Evolutionary conservation across 768 basidiomycete genomes (phyloP), one percentile per base, ranked within the genome.

Genomic region (Mycena filopes): DNA sequence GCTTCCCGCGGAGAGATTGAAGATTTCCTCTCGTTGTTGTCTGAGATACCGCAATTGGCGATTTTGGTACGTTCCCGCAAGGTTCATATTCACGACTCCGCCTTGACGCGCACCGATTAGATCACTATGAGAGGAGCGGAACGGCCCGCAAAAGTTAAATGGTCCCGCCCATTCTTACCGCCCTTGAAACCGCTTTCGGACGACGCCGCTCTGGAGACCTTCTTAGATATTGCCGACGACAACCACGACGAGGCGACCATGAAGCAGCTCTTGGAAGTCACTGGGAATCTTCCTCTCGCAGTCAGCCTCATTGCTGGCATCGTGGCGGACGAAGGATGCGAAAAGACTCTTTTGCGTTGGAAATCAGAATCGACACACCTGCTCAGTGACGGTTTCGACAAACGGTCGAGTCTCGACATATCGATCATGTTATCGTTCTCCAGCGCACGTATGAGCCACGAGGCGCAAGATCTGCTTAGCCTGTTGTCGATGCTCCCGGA

Each of bases 91-190:
- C 36, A 36, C 36, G 15, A 4, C 3, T 11, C 15, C 15, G 9
- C 15, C 10, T 36, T 36, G 10, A 9, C 36, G 4, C 36, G 10
- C 10, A 15, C 10, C 10, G 15, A 10, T 36, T 28, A 63, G 62
- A 42, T 63, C 21, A 63, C 62, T 2, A 48, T 63, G 55, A 51
- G 61, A 18, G 61, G 61, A 16, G 61, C 61, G 2, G 61, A 63
- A 33, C 61, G 54, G 16, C 54, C 61, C 6, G 23, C n/a, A 5
- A 54, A 54, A 21, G 21, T 63, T 9, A 43, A 51, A 42, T 63
- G 62, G 62, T 56, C 62, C 7, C 55, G 55, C 1, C 62, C 62
- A 0, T 63, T 63, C 45, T 40, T 63, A 18, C 29, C 46, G 6
- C 62, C 62, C 4, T 47, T 63, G 8, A 16, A 29, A 8, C 62